Base-by-base conservation (phyloP, 352 stramenopile species). In the Phytophthora pluvialis region DNA sequence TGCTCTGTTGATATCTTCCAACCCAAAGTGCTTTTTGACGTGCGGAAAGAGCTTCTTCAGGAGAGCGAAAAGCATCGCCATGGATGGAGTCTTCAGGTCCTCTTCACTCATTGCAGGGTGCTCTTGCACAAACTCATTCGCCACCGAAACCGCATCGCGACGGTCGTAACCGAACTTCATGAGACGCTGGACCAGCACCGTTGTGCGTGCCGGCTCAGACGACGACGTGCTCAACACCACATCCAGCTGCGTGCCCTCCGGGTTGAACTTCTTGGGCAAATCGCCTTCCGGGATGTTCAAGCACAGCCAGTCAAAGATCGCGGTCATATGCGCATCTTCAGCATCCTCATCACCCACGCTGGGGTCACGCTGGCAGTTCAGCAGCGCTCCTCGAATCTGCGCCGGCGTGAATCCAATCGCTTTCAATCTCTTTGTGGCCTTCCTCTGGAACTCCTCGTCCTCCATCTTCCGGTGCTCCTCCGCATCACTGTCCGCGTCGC, bases 161-260 rank as follows among this genome's bases (percentile, higher is more conserved):
- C 82, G 83, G 40, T 92, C 83, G 60, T 86, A 95, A 5, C 87
- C 87, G 60, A 88, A 88, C 43, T 91, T 90, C 75, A 90, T 90
- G 26, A 95, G 60, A n/a, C 78, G 48, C 49, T 91, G 80, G 1
- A 94, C 74, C 1, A 95, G 58, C n/a, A 83, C 75, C 5, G 69
- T 45, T 1, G 70, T 72, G 12, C 74, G 64, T 13, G 72, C 28
- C 21, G 42, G 43, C 5, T 67, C 38, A 9, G 45, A n/a, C 5
- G 62, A 58, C 15, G 56, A 58, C 10, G 45, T 43, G 3, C 70
- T 69, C 3, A 88, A 52, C 3, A 95, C 78, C 6, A 96, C 90
- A 51, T 97, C 91, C 13, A 98, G 72, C 39, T 98, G 89, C n/a
- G 92, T 97, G 16, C 91, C 91, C 46, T 89, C 72, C 1, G 91